Evolutionary conservation across 169 alveolate species (phyloP).

Genomic region (Cryptosporidium xiaoi): DNA sequence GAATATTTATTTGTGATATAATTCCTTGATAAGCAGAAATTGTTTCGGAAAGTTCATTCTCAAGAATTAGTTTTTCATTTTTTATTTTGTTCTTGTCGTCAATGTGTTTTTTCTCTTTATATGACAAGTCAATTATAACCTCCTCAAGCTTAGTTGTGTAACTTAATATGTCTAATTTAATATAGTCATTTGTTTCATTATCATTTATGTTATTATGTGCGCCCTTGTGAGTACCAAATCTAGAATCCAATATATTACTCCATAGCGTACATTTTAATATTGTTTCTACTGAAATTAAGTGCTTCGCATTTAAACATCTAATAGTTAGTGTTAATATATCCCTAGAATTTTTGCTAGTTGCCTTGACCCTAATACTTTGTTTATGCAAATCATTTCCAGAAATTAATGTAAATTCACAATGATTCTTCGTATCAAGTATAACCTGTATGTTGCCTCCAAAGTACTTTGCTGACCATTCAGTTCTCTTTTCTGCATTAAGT

Average conservation of each 20-base stretch:
- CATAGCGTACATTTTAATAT: conserved; percentile 20
- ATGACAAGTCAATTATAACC: neutral
- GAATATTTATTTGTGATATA: conserved; percentile 21
- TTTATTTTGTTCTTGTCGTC: conserved; percentile 22
- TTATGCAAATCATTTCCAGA: conserved; percentile 61
- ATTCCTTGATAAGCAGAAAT: conserved; percentile 65
- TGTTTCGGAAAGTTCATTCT: conserved; percentile 56
- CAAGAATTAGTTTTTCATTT: conserved; percentile 22
- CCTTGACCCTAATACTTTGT: conserved; percentile 11
- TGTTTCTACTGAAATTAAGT: conserved; percentile 18
- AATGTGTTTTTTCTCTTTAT: neutral
- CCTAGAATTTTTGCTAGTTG: conserved; percentile 60
- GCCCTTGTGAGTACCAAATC: neutral
- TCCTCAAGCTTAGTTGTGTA: conserved; percentile 30
- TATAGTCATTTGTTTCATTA: neutral
- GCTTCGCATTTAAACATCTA: conserved; percentile 40
- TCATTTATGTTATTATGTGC: neutral
- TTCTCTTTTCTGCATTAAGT: conserved; percentile 18
- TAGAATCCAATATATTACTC: no score
- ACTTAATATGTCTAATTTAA: conserved; percentile 3
- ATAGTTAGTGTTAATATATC: conserved; percentile 51
- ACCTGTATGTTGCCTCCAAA: conserved; percentile 64
- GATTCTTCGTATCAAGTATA: neutral
- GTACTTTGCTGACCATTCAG: conserved; percentile 72
- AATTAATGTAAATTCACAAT: conserved; percentile 12